Conservation (phyloP, 2,329 filamentous ascomycete species). For the Epicoccum nigrum region DNA sequence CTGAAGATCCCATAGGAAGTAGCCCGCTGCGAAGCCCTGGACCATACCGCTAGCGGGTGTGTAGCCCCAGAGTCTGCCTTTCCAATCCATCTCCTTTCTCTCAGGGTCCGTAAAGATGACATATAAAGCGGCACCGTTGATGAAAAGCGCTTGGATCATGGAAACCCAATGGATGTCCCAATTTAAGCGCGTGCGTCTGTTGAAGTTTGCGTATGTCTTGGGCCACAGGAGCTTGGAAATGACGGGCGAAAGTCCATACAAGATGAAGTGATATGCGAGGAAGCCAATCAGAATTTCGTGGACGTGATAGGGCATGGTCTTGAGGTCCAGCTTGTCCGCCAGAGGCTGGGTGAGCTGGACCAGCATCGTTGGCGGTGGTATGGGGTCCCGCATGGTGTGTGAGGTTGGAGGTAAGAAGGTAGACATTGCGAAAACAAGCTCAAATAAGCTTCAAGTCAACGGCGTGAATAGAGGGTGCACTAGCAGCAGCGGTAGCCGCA, state of each 20-base stretch:
- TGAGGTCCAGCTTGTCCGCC: conserved; percentile 66
- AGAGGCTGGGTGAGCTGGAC: conserved; percentile 65
- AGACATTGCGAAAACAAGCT: conserved; percentile 26
- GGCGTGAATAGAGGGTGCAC: conserved; percentile 9
- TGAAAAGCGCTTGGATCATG: conserved; percentile 74
- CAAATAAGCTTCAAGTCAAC: conserved; percentile 14
- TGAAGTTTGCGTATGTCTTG: conserved; percentile 65
- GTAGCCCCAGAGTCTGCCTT: conserved; percentile 78
- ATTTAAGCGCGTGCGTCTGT: conserved; percentile 70
- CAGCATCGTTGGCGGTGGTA: conserved; percentile 65
- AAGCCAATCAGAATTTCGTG: conserved; percentile 76
- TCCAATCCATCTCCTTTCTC: conserved; percentile 69
- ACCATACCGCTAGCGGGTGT: conserved; percentile 75
- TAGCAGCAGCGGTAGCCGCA: conserved; percentile 11
- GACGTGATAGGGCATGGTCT: conserved; percentile 74
- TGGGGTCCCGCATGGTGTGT: conserved; percentile 71
- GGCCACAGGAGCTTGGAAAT: conserved; percentile 68
- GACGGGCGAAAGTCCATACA: conserved; percentile 69
- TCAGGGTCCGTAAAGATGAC: conserved; percentile 71
- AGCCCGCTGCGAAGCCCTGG: conserved; percentile 76
- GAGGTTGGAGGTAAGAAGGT: conserved; percentile 22
- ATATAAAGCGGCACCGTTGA: conserved; percentile 74
- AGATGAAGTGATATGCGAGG: conserved; percentile 71
- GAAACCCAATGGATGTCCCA: conserved; percentile 90
- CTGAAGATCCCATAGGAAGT: conserved; percentile 82